Percentiles rank a stretch among this genome's conserved stretches.
Evolutionary conservation across 1,139 yeast species (phyloP).

Genomic region (Yarrowia galli): DNA sequence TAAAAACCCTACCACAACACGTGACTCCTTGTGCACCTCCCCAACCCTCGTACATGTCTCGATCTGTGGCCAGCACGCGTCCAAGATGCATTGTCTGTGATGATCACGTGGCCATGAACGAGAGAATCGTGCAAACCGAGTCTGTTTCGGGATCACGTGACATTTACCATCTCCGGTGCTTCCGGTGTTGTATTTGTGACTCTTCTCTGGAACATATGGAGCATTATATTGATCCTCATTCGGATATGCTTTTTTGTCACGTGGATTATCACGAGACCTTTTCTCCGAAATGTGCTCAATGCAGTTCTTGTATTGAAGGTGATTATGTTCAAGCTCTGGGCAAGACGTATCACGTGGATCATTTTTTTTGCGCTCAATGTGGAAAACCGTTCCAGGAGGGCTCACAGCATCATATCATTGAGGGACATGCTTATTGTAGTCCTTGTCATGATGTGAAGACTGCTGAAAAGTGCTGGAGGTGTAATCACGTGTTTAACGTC

Average conservation of each 20-base stretch:
- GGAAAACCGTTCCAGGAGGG: constrained; percentile 45
- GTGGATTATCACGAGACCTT: constrained; percentile 50
- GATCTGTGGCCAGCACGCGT: constrained; percentile 2
- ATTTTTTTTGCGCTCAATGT: constrained; percentile 51
- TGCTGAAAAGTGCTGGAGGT: constrained; percentile 51
- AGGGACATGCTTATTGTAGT: constrained; percentile 47
- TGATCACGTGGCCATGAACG: constrained; percentile 43
- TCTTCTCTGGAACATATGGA: constrained; percentile 49
- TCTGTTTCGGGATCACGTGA: constrained; percentile 40
- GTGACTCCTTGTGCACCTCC: constrained; percentile 36
- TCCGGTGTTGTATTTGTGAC: constrained; percentile 48
- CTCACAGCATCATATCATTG: constrained; percentile 46
- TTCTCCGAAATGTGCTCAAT: constrained; percentile 49
- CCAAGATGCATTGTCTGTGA: constrained; percentile 43
- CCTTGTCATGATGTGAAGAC: constrained; percentile 47
- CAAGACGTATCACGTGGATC: constrained; percentile 49
- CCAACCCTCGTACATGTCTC: constrained; percentile 9
- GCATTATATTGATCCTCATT: constrained; percentile 46
- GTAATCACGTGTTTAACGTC: constrained; percentile 44
- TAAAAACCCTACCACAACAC: neutral
- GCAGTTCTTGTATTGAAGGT: constrained; percentile 50
- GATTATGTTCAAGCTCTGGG: constrained; percentile 49
- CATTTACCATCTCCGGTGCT: constrained; percentile 48
- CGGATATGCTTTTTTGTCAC: constrained; percentile 48
- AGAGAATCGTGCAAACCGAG: constrained; percentile 45